These are phyloP conservation scores for Hypoxylon sp. DNA, from an alignment of 2,329 filamentous ascomycete species.

Conservation along the genomic window DNA sequence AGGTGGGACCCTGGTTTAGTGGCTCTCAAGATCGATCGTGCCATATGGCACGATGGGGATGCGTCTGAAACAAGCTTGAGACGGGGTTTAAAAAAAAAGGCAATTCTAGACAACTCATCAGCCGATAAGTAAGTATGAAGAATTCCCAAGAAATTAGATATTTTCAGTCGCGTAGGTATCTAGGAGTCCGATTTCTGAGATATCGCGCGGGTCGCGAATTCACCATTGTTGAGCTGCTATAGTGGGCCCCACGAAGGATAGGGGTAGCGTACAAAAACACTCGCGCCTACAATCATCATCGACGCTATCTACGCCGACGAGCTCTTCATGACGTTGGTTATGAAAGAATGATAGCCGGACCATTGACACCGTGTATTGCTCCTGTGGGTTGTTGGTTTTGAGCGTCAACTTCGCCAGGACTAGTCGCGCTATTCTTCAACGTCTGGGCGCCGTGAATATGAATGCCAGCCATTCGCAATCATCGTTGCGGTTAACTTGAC, in stretches of 20 bases:
- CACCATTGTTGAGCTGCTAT: slow-evolving; percentile 17
- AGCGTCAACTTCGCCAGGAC: background rate
- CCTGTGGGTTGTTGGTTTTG: background rate
- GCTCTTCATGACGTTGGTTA: too few relatives aligned
- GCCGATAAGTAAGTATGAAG: slow-evolving; percentile 8
- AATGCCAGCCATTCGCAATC: slow-evolving; percentile 6
- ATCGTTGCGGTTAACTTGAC: background rate
- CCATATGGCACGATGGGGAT: slow-evolving; percentile 33
- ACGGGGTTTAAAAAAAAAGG: slow-evolving; percentile 27
- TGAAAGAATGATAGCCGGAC: background rate
- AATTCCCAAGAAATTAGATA: background rate
- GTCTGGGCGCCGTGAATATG: background rate
- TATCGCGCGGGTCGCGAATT: background rate
- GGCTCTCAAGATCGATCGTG: slow-evolving; percentile 27
- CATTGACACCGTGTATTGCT: background rate
- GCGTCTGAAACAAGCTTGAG: slow-evolving; percentile 36
- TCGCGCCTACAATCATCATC: background rate
- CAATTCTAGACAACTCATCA: background rate
- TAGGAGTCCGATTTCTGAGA: background rate
- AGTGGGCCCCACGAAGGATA: slow-evolving; percentile 2
- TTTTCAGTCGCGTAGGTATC: background rate
- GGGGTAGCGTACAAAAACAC: background rate
- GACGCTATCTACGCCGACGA: background rate
- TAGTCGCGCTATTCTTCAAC: background rate
- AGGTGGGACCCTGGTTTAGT: background rate